These are phyloP conservation scores for Conticribra guillardii DNA, from an alignment of 108 stramenopile genomes.

Conservation along the genomic window DNA sequence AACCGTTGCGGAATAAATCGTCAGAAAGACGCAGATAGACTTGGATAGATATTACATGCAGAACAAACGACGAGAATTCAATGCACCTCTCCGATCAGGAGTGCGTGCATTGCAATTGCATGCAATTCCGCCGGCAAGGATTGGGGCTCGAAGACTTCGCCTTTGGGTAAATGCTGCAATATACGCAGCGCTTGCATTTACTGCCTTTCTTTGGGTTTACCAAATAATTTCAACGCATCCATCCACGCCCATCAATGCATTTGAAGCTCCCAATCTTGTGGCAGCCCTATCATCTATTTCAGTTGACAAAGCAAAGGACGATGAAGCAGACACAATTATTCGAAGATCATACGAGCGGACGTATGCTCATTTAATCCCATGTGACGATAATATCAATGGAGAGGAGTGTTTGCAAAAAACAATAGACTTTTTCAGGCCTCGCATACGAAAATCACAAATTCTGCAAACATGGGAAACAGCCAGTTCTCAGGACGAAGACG, in stretches of 20 bases:
- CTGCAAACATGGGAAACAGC: background rate
- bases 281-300: background rate
- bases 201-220: too few relatives aligned
- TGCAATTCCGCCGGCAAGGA: background rate
- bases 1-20: too few relatives aligned
- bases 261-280: background rate
- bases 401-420: slow-evolving; percentile 4
- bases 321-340: slow-evolving; percentile 15
- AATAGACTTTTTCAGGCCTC: background rate
- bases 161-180: too few relatives aligned
- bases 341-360: slow-evolving; percentile 8
- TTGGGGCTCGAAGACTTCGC: background rate
- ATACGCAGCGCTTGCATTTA: too few relatives aligned
- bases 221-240: too few relatives aligned
- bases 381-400: background rate
- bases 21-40: too few relatives aligned
- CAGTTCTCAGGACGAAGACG: background rate
- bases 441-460: background rate
- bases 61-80: background rate
- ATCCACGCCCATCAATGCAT: slow-evolving; percentile 1
- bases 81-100: background rate
- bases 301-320: background rate
- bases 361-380: slow-evolving; percentile 8
- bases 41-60: too few relatives aligned
- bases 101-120: background rate